Conservation (phyloP, 371 early-diverging fungal genomes). For the Vairimorpha ceranae region DNA sequence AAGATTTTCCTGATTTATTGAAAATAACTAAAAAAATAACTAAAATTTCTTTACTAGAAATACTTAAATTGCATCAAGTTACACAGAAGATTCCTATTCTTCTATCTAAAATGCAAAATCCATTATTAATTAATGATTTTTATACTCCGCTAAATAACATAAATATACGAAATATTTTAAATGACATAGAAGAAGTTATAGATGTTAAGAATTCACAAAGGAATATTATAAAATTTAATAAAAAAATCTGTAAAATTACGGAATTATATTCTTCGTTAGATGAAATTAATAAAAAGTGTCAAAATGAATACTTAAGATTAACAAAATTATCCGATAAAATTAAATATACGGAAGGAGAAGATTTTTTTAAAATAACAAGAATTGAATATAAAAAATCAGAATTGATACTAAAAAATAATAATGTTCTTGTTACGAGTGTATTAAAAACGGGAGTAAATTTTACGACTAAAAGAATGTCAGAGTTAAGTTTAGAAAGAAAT, state of each 20-base stretch:
- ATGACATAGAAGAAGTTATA: slow-evolving; percentile 44
- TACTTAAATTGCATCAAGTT: slow-evolving; percentile 46
- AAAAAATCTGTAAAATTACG: slow-evolving; percentile 13
- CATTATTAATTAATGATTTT: slow-evolving; percentile 24
- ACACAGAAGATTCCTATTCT: slow-evolving; percentile 34
- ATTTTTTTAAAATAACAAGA: slow-evolving; percentile 54
- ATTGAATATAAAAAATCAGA: slow-evolving; percentile 44
- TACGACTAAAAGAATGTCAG: slow-evolving; percentile 44
- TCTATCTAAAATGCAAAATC: neutral
- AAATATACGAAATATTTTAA: slow-evolving; percentile 13
- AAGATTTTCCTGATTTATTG: slow-evolving; percentile 51
- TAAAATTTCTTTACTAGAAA: slow-evolving; percentile 40
- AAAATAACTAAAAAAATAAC: slow-evolving; percentile 43
- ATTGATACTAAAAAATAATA: slow-evolving; percentile 38
- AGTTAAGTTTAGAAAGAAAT: slow-evolving; percentile 11
- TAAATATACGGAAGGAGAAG: slow-evolving; percentile 22
- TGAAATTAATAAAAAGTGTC: slow-evolving; percentile 46
- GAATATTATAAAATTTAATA: neutral
- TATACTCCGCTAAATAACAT: slow-evolving; percentile 40
- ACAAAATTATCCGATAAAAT: slow-evolving; percentile 26
- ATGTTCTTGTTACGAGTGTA: slow-evolving; percentile 43
- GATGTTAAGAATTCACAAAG: slow-evolving; percentile 30
- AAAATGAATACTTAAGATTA: slow-evolving; percentile 44
- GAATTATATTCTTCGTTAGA: slow-evolving; percentile 7
- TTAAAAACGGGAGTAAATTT: slow-evolving; percentile 61